phyloP scores from a whole-genome alignment of 1,284 basidiomycete genomes.

The Gomphus bonarii region DNA sequence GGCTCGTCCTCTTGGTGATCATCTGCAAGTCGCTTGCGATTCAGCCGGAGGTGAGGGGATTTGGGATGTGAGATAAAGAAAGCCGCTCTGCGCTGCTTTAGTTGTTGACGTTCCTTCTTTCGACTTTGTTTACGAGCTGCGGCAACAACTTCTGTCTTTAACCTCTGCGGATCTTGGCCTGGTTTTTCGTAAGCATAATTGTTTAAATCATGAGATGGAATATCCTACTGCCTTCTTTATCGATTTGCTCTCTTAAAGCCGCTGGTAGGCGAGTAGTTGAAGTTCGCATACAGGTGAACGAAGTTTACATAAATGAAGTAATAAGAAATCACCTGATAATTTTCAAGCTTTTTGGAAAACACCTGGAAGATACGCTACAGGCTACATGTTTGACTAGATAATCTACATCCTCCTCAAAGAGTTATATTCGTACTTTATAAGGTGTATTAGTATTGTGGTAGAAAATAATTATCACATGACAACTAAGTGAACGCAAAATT shows the following conservation, averaged over 20 bases:
- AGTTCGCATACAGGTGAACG: background rate
- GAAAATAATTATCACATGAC: too few relatives aligned
- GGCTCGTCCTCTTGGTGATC: background rate
- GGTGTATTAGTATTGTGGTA: too few relatives aligned
- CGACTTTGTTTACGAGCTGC: conserved; percentile 46
- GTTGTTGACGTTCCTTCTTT: conserved; percentile 45
- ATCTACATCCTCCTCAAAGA: too few relatives aligned
- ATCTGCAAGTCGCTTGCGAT: conserved; percentile 7
- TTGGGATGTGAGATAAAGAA: conserved; percentile 30
- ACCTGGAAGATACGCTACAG: too few relatives aligned
- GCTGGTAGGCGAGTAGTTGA: conserved; percentile 8
- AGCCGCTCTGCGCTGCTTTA: conserved; percentile 50
- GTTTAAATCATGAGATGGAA: background rate
- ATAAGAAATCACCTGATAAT: too few relatives aligned
- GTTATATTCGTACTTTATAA: too few relatives aligned
- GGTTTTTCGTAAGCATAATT: background rate
- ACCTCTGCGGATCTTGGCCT: background rate
- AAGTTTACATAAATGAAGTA: too few relatives aligned
- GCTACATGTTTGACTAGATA: too few relatives aligned
- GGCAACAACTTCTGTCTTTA: background rate
- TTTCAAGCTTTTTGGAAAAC: too few relatives aligned
- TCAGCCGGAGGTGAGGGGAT: conserved; percentile 15
- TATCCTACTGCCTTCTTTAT: background rate
- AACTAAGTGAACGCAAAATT: too few relatives aligned
- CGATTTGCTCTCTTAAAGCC: conserved; percentile 9